These are phyloP conservation scores for bread wheat (Triticum aestivum) DNA, from an alignment of 176 grass and related monocot genomes.

Conservation along the genomic window IWGSC_CS_RefSeq_v2.1 NC_057804.1:436181059-436181558, in stretches of 20 bases:
- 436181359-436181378: background rate
- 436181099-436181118: slow-evolving; percentile 3
- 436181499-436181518: background rate
- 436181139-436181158: background rate
- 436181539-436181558: background rate
- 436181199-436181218: background rate
- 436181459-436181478: slow-evolving; percentile 1
- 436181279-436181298: background rate
- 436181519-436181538: background rate
- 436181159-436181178: background rate
- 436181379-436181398: background rate
- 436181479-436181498: background rate
- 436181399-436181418: background rate
- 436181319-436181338: slow-evolving; percentile 10
- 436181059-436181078: slow-evolving; percentile 99
- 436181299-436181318: background rate
- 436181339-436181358: background rate
- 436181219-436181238: background rate
- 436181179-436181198: background rate
- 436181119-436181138: background rate
- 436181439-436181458: slow-evolving; percentile 13
- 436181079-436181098: slow-evolving; percentile 91
- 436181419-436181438: slow-evolving; percentile 19
- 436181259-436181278: background rate
- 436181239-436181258: background rate